These are phyloP conservation scores for Lineolata rhizophorae DNA, from an alignment of 495 filamentous ascomycete species.

Conservation along the genomic window DNA sequence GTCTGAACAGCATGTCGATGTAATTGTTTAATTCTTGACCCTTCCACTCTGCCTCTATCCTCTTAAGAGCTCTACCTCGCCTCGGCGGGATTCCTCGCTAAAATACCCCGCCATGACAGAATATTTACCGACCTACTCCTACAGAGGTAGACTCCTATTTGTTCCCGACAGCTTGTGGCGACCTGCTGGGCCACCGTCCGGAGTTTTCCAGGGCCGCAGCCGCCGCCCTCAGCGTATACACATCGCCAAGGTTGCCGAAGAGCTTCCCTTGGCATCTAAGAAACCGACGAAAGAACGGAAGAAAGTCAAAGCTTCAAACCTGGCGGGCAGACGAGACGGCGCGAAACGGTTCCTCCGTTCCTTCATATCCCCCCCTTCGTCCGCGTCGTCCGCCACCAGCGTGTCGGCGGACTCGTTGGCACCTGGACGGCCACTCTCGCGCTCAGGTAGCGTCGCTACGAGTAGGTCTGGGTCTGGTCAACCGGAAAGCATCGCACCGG, in stretches of 20 bases:
- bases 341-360: slow-evolving; percentile 22
- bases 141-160: background rate
- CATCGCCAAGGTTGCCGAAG: background rate
- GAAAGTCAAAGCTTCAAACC: slow-evolving; percentile 9
- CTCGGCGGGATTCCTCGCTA: too few relatives aligned
- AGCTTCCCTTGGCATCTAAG: background rate
- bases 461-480: too few relatives aligned
- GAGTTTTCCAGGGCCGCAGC: background rate
- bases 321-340: slow-evolving; percentile 22
- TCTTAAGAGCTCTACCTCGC: too few relatives aligned
- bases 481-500: too few relatives aligned
- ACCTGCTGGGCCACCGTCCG: background rate
- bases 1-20: too few relatives aligned
- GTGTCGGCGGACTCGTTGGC: too few relatives aligned
- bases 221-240: slow-evolving; percentile 1
- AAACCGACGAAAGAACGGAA: background rate
- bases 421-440: too few relatives aligned
- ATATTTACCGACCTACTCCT: background rate
- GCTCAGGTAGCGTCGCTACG: too few relatives aligned
- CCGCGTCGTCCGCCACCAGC: too few relatives aligned
- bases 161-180: background rate
- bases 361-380: slow-evolving; percentile 12
- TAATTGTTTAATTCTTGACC: too few relatives aligned
- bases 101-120: background rate
- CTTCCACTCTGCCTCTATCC: too few relatives aligned